Base-by-base conservation (phyloP, 1,284 basidiomycete species). In the Microstroma glucosiphilum region DNA sequence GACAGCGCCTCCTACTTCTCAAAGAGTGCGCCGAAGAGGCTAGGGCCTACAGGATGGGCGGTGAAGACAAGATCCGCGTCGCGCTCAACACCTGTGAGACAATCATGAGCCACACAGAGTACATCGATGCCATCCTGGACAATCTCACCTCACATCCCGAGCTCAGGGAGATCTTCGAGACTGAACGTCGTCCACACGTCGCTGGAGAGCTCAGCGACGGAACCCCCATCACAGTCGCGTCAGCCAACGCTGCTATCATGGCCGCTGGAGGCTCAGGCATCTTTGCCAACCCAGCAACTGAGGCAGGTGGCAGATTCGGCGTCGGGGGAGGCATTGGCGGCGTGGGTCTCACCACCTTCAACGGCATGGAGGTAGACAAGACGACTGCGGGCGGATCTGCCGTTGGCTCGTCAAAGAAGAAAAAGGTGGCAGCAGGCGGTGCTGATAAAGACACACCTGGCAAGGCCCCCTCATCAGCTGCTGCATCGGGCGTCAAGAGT, bases 51-150 rank as follows among this genome's bases (percentile, higher is more conserved):
- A 92, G 92, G 80, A 86, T 93, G 63, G 96, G 96, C 46, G 91
- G 90, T 53, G 96, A 98, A 80, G 94, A 99, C 86, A 98, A 98
- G 84, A 97, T 98, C 79, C 86, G 93, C 73, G 92, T 97, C 63
- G 92, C 92, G 11, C 91, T 89, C 69, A 89, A 89, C 70, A 93
- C 93, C 11, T 91, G 92, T 60, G 94, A 99, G 81, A 90, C 83
- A 67, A 77, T 77, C 62, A 69, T 75, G 62, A 76, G 73, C 60
- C 76, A 78, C 63, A 75, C 75, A 4, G 73, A 76, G 42, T 75
- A 76, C 64, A 77, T 78, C 40, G 73, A 75, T 51, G 67, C 74
- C 1, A 64, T 78, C 13, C 66, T 75, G 25, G 62, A 64, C 46
- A 70, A 72, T 43, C 66, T 75, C 21, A 65, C 65, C n/a, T 66